These are phyloP conservation scores for Apiotrichum siamense DNA, from an alignment of 1,284 basidiomycete species.

Conservation along the genomic window DNA sequence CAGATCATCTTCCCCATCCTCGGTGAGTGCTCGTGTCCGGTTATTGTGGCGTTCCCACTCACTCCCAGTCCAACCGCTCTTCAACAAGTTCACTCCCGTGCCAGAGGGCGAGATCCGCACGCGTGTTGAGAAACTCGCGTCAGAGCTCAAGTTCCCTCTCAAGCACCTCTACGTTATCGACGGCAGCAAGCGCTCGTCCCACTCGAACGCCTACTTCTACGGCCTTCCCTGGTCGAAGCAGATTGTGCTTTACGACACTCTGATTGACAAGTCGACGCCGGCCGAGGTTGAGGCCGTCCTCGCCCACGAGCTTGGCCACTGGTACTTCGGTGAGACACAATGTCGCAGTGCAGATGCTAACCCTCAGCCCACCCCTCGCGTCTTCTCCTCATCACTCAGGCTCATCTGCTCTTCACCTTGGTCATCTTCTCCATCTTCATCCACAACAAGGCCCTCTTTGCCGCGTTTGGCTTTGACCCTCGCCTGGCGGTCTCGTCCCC, in stretches of 20 bases:
- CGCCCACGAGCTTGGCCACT: slow-evolving; percentile 92
- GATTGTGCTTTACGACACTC: slow-evolving; percentile 94
- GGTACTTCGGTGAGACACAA: slow-evolving; percentile 57
- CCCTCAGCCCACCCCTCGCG: slow-evolving; percentile 68
- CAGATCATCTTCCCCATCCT: slow-evolving; percentile 80
- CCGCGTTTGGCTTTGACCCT: slow-evolving; percentile 76
- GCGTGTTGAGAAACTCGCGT: slow-evolving; percentile 67
- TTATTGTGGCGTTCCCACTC: not conserved
- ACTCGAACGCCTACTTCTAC: slow-evolving; percentile 94
- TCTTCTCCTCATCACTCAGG: slow-evolving; percentile 74
- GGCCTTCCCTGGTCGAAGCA: slow-evolving; percentile 92
- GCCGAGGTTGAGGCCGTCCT: slow-evolving; percentile 84
- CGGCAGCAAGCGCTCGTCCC: slow-evolving; percentile 87
- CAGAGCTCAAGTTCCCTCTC: slow-evolving; percentile 82
- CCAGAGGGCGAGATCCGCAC: slow-evolving; percentile 63
- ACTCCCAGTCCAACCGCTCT: slow-evolving; percentile 69
- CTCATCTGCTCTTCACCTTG: slow-evolving; percentile 80
- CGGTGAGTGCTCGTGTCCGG: slow-evolving; percentile 44
- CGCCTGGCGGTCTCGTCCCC: slow-evolving; percentile 54
- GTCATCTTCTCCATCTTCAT: slow-evolving; percentile 88
- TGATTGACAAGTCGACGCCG: slow-evolving; percentile 81
- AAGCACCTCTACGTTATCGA: slow-evolving; percentile 96
- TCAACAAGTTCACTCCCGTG: slow-evolving; percentile 92
- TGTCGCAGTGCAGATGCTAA: not conserved
- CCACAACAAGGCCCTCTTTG: slow-evolving; percentile 72